A percentile compares a stretch with the other conserved stretches of the same genome.
phyloP scores from a whole-genome alignment of 148 eudicot species.

The Tetragonia tetragonoides region DNA sequence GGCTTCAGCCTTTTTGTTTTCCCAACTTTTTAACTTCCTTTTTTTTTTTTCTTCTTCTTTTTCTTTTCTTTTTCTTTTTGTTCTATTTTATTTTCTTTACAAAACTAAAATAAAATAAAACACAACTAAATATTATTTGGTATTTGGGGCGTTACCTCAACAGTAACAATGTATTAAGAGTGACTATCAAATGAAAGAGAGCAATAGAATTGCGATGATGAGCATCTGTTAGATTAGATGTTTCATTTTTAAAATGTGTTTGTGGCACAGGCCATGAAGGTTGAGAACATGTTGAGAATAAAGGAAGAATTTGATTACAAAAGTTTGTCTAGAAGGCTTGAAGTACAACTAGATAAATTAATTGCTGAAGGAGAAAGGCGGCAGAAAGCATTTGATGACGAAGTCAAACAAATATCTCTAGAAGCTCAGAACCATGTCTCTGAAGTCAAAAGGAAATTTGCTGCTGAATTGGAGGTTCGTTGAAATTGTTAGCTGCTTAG shows the following conservation, averaged over 20 bases:
- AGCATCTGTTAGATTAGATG: background rate
- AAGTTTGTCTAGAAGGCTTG: conserved; percentile 82
- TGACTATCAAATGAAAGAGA: background rate
- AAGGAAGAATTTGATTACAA: conserved; percentile 97
- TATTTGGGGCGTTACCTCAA: too few relatives aligned
- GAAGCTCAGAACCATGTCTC: conserved; percentile 68
- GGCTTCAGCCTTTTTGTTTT: too few relatives aligned
- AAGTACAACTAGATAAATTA: conserved; percentile 83
- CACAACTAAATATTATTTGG: too few relatives aligned
- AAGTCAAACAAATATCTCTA: conserved; percentile 59
- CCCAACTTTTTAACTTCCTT: too few relatives aligned
- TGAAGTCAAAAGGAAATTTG: conserved; percentile 73
- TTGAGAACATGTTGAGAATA: conserved; percentile 92
- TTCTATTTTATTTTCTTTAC: too few relatives aligned
- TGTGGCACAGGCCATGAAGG: conserved; percentile 86
- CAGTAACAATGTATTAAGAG: conserved; percentile 1
- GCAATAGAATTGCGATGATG: background rate
- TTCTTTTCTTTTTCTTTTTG: too few relatives aligned
- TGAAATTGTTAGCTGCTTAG: conserved; percentile 13
- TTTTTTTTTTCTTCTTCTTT: too few relatives aligned
- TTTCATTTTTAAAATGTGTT: background rate
- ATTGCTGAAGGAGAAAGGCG: conserved; percentile 89
- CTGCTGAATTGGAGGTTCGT: conserved; percentile 73
- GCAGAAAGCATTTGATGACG: conserved; percentile 76
- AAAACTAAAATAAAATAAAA: too few relatives aligned